Base-by-base conservation (phyloP, 352 stramenopile genomes). In the Phytophthora lateralis region DNA sequence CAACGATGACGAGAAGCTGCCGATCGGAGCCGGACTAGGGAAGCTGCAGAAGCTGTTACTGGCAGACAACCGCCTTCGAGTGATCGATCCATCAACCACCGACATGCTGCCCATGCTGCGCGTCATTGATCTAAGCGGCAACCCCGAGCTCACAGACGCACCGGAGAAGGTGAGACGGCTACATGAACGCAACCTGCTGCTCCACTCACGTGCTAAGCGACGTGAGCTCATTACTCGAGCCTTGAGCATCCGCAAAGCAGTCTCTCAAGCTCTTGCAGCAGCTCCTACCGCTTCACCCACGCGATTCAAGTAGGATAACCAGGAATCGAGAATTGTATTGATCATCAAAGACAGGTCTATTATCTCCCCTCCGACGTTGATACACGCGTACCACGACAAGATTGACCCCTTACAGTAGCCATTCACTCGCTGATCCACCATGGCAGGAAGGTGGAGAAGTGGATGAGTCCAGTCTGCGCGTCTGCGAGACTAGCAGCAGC, bases 351-450 rank as follows among this genome's bases (percentile, higher is more conserved):
- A 30, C 6, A 20, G 42, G 29, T 55, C 18, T 32, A 55, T 44
- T 29, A 32, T 39, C 45, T 51, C 12, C 26, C 26, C 26, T 30
- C 6, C 7, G 2, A 30, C 26, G 26, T 30, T 30, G 26, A 30
- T 30, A 30, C 26, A 30, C 26, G 4, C 26, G 26, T 9, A 30
- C 26, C 26, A 12, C 39, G 27, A 3, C 12, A 18, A 6, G 27
- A 11, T 32, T 26, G 11, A 12, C 10, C 21, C 21, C n/a, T 27
- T 49, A 20, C 11, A 18, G 20, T 49, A 20, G 2, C 10, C 18
- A 11, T 9, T 64, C 59, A 88, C 48, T 87, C 80, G 45, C 64
- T 81, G 15, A 80, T 60, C 80, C 80, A 90, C 80, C 80, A 90
- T 8, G 69, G 62, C 3, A 90, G 55, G 63, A 90, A 90, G n/a